phyloP scores from a whole-genome alignment of 345 rosid species.

The Raphanus sativus region DNA sequence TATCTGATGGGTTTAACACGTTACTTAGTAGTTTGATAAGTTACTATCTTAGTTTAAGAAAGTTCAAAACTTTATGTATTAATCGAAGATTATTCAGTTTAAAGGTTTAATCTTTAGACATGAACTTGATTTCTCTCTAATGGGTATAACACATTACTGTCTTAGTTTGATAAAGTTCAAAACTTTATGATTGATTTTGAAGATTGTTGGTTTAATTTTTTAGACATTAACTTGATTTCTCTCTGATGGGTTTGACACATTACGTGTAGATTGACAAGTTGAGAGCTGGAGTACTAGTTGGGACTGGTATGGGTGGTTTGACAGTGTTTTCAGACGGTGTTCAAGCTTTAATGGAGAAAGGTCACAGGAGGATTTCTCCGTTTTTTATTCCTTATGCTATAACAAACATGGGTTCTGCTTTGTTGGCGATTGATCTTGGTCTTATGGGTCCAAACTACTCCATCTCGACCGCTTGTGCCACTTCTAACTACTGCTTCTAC shows the following conservation, averaged over 20 bases:
- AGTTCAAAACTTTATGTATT: no score
- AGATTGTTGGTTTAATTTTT: background rate
- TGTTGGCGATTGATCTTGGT: slow-evolving; percentile 94
- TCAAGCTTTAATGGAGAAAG: slow-evolving; percentile 78
- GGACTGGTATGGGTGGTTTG: slow-evolving; percentile 99
- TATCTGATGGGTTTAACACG: no score
- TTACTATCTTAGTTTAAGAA: no score
- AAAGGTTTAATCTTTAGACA: background rate
- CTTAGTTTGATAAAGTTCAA: background rate
- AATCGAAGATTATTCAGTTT: slow-evolving; percentile 2
- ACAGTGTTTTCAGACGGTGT: slow-evolving; percentile 86
- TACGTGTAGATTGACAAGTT: slow-evolving; percentile 63
- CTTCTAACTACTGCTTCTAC: slow-evolving; percentile 94
- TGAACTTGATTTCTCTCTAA: background rate
- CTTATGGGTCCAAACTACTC: slow-evolving; percentile 99
- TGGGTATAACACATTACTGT: background rate
- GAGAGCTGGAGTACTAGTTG: slow-evolving; percentile 91
- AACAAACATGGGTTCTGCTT: slow-evolving; percentile 96
- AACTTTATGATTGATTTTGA: background rate
- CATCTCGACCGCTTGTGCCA: slow-evolving; percentile 96
- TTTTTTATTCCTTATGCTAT: slow-evolving; percentile 94
- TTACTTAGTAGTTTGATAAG: no score
- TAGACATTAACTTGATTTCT: background rate
- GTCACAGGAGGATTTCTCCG: slow-evolving; percentile 83
- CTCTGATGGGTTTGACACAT: background rate